phyloP scores from a whole-genome alignment of 1,284 basidiomycete species.

The Clitocybe nebularis region DNA sequence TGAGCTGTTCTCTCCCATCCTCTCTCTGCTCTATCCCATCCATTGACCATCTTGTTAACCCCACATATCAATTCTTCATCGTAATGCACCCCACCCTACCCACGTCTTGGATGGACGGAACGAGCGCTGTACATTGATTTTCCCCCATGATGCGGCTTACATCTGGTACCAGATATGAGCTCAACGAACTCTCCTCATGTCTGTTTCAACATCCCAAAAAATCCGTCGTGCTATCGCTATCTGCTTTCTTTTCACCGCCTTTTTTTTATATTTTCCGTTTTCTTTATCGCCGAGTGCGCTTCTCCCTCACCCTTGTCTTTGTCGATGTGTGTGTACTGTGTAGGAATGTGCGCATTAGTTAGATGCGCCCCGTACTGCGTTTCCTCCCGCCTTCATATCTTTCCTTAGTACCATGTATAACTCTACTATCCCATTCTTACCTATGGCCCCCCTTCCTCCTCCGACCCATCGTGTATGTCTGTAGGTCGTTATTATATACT shows the following conservation, averaged over 20 bases:
- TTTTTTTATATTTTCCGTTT: slow-evolving; percentile 12
- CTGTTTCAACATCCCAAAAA: slow-evolving; percentile 12
- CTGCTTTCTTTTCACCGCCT: slow-evolving; percentile 11
- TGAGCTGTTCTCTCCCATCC: not conserved
- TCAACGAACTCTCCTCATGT: slow-evolving; percentile 8
- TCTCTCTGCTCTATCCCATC: too few species aligned
- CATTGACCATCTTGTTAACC: not conserved
- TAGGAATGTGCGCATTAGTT: slow-evolving; percentile 13
- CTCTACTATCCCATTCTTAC: not conserved
- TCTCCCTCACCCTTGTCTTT: slow-evolving; percentile 10
- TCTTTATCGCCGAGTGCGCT: slow-evolving; percentile 4
- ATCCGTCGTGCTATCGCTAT: slow-evolving; percentile 18
- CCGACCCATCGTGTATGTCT: not conserved
- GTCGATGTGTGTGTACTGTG: slow-evolving; percentile 13
- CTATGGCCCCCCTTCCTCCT: not conserved
- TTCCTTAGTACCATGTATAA: not conserved
- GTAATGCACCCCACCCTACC: not conserved
- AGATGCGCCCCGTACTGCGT: slow-evolving; percentile 12
- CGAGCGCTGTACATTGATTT: not conserved
- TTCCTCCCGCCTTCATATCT: slow-evolving; percentile 7
- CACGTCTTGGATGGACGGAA: not conserved
- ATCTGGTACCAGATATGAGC: too few species aligned
- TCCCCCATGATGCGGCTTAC: too few species aligned
- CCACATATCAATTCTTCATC: not conserved
- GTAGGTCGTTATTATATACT: not conserved